These are phyloP conservation scores for Mucor velutinosus DNA, from an alignment of 371 early-diverging fungal species.

Conservation along the genomic window DNA sequence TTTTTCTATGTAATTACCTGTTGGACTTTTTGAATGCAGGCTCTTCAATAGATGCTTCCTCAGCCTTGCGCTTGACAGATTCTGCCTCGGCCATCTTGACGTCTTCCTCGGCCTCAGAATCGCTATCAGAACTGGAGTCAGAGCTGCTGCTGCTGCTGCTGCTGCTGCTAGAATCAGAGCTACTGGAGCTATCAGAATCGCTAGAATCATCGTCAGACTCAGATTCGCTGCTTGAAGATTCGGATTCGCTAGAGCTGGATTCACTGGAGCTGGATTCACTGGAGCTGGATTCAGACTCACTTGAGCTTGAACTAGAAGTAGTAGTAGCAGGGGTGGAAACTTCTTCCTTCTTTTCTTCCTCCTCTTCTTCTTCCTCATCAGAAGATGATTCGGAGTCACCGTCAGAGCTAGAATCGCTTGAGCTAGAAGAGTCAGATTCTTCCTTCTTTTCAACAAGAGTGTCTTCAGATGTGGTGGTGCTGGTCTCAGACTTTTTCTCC, in stretches of 20 bases:
- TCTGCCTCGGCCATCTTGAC: constrained; percentile 11
- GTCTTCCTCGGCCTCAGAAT: no score
- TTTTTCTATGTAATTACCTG: constrained; percentile 17
- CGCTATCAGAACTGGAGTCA: constrained; percentile 4
- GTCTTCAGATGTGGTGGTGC: constrained; percentile 1
- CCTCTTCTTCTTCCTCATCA: constrained; percentile 19
- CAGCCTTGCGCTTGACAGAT: constrained; percentile 37
- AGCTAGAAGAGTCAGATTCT: not conserved
- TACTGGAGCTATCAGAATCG: not conserved
- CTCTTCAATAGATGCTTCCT: constrained; percentile 19
- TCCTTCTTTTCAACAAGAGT: not conserved
- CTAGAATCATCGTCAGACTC: constrained; percentile 11
- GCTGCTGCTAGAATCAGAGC: constrained; percentile 14
- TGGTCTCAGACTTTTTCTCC: constrained; percentile 17
- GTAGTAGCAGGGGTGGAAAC: constrained; percentile 2
- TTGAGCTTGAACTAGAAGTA: constrained; percentile 24
- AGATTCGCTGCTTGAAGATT: constrained; percentile 6
- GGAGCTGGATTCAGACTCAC: constrained; percentile 19
- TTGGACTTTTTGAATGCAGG: constrained; percentile 31
- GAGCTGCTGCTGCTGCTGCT: not conserved
- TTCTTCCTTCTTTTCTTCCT: constrained; percentile 17
- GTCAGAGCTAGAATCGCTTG: constrained; percentile 18
- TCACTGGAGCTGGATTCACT: constrained; percentile 26
- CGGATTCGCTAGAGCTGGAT: constrained; percentile 24
- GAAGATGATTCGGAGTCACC: constrained; percentile 24